Conservation (phyloP, 163 green algal genomes). For the Scenedesmus sp. region DNA sequence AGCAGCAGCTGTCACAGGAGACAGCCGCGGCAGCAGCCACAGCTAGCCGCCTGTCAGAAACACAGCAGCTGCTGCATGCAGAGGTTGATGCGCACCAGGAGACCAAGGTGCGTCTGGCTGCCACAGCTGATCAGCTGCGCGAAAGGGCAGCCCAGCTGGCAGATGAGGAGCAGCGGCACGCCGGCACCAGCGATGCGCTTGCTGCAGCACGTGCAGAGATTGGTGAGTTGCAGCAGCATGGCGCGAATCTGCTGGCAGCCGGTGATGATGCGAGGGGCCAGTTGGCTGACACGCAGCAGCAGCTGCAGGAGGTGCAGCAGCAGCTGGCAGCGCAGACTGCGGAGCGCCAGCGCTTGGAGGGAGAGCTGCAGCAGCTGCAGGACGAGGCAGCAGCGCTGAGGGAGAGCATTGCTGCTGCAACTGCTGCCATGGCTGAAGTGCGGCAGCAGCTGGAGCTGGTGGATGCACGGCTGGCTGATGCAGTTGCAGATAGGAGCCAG, state of each 20-base stretch:
- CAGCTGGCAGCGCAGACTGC: background rate
- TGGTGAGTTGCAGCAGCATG: slow-evolving; percentile 19
- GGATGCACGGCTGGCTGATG: background rate
- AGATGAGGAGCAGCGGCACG: background rate
- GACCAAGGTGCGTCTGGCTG: background rate
- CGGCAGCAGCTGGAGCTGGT: slow-evolving; percentile 27
- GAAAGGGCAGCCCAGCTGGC: background rate
- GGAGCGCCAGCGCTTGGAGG: background rate
- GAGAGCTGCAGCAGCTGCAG: background rate
- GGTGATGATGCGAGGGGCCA: background rate
- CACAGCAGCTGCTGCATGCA: slow-evolving; percentile 16
- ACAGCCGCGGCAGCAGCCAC: background rate
- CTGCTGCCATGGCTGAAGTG: background rate
- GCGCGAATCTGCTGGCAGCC: background rate
- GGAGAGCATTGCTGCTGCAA: background rate
- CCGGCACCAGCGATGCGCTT: background rate
- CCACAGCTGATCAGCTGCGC: background rate
- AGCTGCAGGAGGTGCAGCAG: slow-evolving; percentile 8
- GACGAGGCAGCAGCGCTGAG: background rate
- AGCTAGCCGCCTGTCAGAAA: slow-evolving; percentile 18
- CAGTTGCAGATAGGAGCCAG: background rate
- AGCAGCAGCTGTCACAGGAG: slow-evolving; percentile 25
- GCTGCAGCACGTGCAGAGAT: background rate
- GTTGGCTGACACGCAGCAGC: background rate
- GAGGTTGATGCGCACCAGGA: slow-evolving; percentile 1